Base-by-base conservation (phyloP, 225 moss, liverwort and hornwort genomes). In the Sphagnum tenellum region DNA sequence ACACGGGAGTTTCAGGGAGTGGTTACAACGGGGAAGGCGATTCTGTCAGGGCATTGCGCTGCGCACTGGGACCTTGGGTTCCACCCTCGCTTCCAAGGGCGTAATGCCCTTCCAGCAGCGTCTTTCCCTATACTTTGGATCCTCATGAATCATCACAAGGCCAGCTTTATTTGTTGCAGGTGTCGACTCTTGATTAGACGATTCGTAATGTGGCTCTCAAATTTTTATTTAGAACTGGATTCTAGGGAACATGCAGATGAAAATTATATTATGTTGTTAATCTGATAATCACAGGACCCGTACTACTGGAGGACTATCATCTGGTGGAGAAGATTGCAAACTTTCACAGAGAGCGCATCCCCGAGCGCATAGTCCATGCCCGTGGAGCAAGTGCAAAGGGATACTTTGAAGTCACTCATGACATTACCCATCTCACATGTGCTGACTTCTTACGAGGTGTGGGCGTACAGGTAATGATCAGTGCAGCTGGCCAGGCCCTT, bases 371-470 rank as follows among this genome's bases (percentile, higher is more conserved):
- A 44, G 80, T 84, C 48, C 83, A 84, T 46, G 83, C 83, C n/a
- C 66, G 83, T 52, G 80, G 80, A 11, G 79, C 80, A 44, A 71
- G 73, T 46, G 83, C 83, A 4, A 83, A 84, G 65, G 83, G 83
- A 46, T 84, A 72, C 56, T 84, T 84, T 12, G 83, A 84, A 60
- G 83, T 84, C 8, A 84, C 95, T 4, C 94, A 94, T 72, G 94
- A 94, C 71, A 88, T 94, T 57, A 82, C 88, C 2, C 86, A 94
- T 68, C 89, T 94, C 66, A 90, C 90, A 9, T 89, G 90, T 59
- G 94, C 90, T 14, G 94, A 94, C 68, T 94, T 94, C 73, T 77
- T 94, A 56, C 74, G 94, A 57, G 88, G 90, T 45, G 86, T 88
- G 59, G 84, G 90, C 10, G 88, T 92, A 0, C 79, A 83, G 82